Evolutionary conservation across 495 filamentous ascomycete genomes (phyloP).

Genomic region (Saxophila tyrrhenica): DNA sequence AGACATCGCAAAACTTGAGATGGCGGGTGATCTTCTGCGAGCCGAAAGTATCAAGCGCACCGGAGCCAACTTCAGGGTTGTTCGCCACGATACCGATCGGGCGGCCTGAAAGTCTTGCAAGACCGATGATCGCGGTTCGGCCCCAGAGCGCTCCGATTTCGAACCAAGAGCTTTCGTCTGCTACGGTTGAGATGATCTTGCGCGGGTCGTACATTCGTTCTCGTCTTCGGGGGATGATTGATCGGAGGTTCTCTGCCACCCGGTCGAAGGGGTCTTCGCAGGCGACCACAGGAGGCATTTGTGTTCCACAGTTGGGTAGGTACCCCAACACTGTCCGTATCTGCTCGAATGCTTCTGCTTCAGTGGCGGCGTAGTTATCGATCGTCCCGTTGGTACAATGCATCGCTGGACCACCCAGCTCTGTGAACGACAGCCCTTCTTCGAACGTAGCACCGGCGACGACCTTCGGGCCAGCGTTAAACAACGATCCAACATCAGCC

Average conservation of each 20-base stretch:
- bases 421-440: constrained; percentile 44
- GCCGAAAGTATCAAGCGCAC: constrained; percentile 48
- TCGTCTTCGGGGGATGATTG: constrained; percentile 45
- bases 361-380: constrained; percentile 50
- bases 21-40: constrained; percentile 48
- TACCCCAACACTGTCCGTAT: constrained; percentile 44
- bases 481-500: constrained; percentile 46
- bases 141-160: constrained; percentile 54
- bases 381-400: constrained; percentile 57
- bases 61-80: constrained; percentile 50
- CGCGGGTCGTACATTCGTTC: constrained; percentile 50
- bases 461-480: constrained; percentile 54
- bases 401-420: constrained; percentile 45
- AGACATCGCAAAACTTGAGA: constrained; percentile 52
- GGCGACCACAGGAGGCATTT: constrained; percentile 39
- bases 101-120: constrained; percentile 43
- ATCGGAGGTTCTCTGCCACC: constrained; percentile 37
- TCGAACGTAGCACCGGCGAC: constrained; percentile 49
- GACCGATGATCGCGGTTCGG: constrained; percentile 46
- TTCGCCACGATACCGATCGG: constrained; percentile 46
- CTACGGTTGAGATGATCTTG: constrained; percentile 44
- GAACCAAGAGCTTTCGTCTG: constrained; percentile 46
- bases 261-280: constrained; percentile 39
- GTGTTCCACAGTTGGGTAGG: constrained; percentile 44
- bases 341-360: constrained; percentile 50